phyloP scores from a whole-genome alignment of 257 asterid species.

The Fraxinus cuspidata region DNA sequence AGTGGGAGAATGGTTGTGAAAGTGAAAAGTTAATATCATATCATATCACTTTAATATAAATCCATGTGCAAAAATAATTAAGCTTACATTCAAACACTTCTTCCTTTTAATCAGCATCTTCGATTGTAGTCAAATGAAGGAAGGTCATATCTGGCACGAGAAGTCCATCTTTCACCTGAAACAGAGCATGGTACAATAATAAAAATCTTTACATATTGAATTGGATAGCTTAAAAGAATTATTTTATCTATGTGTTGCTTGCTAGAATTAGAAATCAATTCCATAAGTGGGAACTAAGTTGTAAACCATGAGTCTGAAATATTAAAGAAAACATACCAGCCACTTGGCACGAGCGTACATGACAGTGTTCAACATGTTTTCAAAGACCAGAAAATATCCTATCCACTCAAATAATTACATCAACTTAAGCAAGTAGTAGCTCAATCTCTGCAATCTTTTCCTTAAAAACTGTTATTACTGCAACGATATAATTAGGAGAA shows the following conservation, averaged over 20 bases:
- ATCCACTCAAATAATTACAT: constrained; percentile 95
- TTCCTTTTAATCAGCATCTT: constrained; percentile 97
- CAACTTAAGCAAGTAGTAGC: constrained; percentile 91
- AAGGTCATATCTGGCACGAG: constrained; percentile 90
- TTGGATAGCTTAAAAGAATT: neutral
- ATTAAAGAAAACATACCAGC: constrained; percentile 55
- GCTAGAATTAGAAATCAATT: neutral
- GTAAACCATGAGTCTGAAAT: neutral
- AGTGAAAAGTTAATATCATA: too few relatives aligned
- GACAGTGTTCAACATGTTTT: constrained; percentile 85
- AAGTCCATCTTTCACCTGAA: constrained; percentile 70
- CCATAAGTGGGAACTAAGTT: neutral
- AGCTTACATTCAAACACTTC: constrained; percentile 96
- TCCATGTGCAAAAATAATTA: too few relatives aligned
- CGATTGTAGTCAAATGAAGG: constrained; percentile 83
- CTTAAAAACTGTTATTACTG: constrained; percentile 83
- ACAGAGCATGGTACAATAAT: neutral
- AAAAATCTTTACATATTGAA: neutral
- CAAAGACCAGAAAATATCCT: constrained; percentile 89
- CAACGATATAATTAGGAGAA: constrained; percentile 21
- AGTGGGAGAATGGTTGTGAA: too few relatives aligned
- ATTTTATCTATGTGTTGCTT: too few relatives aligned
- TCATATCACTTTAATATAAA: too few relatives aligned
- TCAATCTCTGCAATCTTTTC: constrained; percentile 95
- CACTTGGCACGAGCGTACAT: constrained; percentile 92